A percentile compares a stretch with the other conserved stretches of the same genome.
Conservation (phyloP, 2,329 filamentous ascomycete genomes). For the Colletotrichum trifolii region DNA sequence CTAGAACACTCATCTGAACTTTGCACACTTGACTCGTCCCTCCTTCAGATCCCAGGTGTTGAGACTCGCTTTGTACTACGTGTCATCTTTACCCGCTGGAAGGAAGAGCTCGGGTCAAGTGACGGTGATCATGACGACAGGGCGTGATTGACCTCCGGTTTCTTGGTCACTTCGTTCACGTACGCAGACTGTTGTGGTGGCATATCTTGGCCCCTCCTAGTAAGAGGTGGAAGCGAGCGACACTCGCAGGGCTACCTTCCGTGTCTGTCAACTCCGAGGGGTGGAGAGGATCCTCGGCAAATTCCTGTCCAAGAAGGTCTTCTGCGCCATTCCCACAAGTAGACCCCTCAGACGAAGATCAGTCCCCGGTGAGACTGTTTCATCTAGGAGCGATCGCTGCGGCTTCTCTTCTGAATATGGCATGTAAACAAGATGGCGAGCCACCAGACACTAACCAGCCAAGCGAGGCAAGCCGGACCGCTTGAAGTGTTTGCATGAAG, state of each 20-base stretch:
- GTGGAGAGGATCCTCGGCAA: constrained; percentile 18
- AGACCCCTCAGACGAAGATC: constrained; percentile 33
- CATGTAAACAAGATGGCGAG: constrained; percentile 27
- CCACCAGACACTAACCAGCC: constrained; percentile 27
- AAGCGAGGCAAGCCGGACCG: constrained; percentile 24
- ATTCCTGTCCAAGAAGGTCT: constrained; percentile 16
- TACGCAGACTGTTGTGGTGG: no score
- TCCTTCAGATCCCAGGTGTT: constrained; percentile 5
- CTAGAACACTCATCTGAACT: constrained; percentile 13
- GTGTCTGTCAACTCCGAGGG: constrained; percentile 27
- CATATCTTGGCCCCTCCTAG: constrained; percentile 2
- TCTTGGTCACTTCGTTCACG: background rate
- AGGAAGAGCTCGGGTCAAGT: constrained; percentile 17
- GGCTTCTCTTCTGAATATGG: constrained; percentile 33
- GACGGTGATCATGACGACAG: constrained; percentile 19
- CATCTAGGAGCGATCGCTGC: constrained; percentile 32
- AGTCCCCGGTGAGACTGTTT: constrained; percentile 37
- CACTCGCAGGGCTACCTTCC: constrained; percentile 29
- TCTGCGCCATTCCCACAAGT: constrained; percentile 15
- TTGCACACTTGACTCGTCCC: background rate
- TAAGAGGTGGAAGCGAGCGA: constrained; percentile 2
- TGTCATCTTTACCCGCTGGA: constrained; percentile 1
- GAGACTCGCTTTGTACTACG: background rate
- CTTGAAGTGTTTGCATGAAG: constrained; percentile 36
- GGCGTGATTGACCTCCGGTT: background rate